Conservation (phyloP, 805 yeast species). For the Maudiozyma turicensis region DNA sequence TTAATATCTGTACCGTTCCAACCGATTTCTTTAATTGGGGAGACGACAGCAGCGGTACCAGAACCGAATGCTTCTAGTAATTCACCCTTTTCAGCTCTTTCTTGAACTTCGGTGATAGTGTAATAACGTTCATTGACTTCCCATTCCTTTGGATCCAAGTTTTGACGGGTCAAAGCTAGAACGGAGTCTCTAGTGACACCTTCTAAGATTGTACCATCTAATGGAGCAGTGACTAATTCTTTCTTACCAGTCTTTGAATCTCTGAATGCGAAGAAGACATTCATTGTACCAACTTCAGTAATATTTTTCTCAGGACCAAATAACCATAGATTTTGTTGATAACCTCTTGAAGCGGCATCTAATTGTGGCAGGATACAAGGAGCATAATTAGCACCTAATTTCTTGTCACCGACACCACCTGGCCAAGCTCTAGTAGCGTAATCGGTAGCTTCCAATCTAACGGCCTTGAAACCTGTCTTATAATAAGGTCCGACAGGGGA, state of each 20-base stretch:
- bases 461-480: slow-evolving; percentile 94
- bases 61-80: slow-evolving; percentile 91
- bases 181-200: slow-evolving; percentile 94
- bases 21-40: slow-evolving; percentile 82
- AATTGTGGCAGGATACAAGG: slow-evolving; percentile 86
- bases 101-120: slow-evolving; percentile 70
- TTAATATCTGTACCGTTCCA: slow-evolving; percentile 60
- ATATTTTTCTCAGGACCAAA: slow-evolving; percentile 79
- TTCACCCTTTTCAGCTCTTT: slow-evolving; percentile 67
- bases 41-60: slow-evolving; percentile 96
- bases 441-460: slow-evolving; percentile 85
- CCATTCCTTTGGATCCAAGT: slow-evolving; percentile 71
- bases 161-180: slow-evolving; percentile 62
- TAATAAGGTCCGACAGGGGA: slow-evolving; percentile 97
- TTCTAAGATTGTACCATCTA: slow-evolving; percentile 92
- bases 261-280: slow-evolving; percentile 77
- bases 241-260: slow-evolving; percentile 63
- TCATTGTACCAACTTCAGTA: slow-evolving; percentile 98
- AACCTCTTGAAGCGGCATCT: slow-evolving; percentile 82
- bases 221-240: slow-evolving; percentile 90
- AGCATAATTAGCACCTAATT: slow-evolving; percentile 95
- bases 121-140: slow-evolving; percentile 70
- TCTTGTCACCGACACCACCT: slow-evolving; percentile 92
- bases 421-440: slow-evolving; percentile 98
- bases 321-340: slow-evolving; percentile 92